Percentiles rank a stretch among this genome's conserved stretches.
Evolutionary conservation across 1,284 basidiomycete genomes (phyloP).

Genomic region (Exobasidium rhododendri): DNA sequence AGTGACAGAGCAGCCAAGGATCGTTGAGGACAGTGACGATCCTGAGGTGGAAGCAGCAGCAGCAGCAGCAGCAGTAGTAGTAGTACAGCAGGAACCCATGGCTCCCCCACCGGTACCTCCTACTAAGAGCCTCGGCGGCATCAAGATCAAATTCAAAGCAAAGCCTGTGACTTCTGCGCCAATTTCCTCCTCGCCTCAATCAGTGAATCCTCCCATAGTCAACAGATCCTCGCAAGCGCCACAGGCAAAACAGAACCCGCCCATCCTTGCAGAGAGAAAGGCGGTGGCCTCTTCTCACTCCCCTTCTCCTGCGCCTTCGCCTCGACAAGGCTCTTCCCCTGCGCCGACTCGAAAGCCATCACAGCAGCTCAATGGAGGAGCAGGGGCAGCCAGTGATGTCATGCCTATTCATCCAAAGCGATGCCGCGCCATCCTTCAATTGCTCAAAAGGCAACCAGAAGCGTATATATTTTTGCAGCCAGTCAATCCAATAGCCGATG

Average conservation of each 20-base stretch:
- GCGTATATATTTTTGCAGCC: constrained; percentile 75
- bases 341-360: background rate
- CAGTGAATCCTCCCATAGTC: background rate
- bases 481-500: constrained; percentile 70
- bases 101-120: constrained; percentile 6
- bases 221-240: constrained; percentile 19
- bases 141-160: constrained; percentile 21
- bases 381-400: constrained; percentile 35
- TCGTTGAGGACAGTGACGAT: background rate
- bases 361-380: constrained; percentile 20
- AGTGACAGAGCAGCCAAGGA: background rate
- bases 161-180: background rate
- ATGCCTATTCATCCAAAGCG: constrained; percentile 59
- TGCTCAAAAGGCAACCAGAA: constrained; percentile 67
- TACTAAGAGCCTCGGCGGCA: constrained; percentile 4
- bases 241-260: constrained; percentile 11
- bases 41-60: background rate
- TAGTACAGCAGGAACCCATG: constrained; percentile 8
- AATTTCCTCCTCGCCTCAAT: constrained; percentile 11
- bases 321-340: constrained; percentile 9
- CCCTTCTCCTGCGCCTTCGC: background rate
- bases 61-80: background rate
- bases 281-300: background rate
- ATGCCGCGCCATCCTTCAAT: constrained; percentile 70
- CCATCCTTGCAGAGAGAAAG: background rate